Percentiles rank a stretch among this genome's conserved stretches.
These are phyloP conservation scores for Tetraselmis striata DNA, from an alignment of 139 green algal genomes.

Conservation along the genomic window DNA sequence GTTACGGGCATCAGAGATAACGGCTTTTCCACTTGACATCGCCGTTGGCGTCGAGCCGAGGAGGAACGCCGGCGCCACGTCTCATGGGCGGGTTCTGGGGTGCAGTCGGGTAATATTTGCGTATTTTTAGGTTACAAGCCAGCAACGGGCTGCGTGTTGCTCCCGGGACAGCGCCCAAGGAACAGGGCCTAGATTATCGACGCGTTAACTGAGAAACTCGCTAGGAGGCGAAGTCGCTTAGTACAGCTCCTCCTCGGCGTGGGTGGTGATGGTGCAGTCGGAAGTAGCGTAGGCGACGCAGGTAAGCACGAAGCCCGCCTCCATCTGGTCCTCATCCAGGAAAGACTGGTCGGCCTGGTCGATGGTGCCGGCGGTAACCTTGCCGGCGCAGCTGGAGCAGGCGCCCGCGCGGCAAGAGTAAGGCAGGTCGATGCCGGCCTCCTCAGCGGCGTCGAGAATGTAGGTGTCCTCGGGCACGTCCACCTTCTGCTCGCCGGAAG, in stretches of 20 bases:
- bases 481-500: slow-evolving; percentile 55
- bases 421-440: slow-evolving; percentile 75
- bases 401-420: slow-evolving; percentile 82
- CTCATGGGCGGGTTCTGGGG: too few relatives aligned
- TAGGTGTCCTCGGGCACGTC: slow-evolving; percentile 69
- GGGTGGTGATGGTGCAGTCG: slow-evolving; percentile 71
- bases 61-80: too few relatives aligned
- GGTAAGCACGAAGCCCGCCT: slow-evolving; percentile 76
- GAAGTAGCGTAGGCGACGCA: slow-evolving; percentile 80
- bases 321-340: slow-evolving; percentile 79
- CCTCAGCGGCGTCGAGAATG: slow-evolving; percentile 79
- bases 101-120: too few relatives aligned
- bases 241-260: slow-evolving; percentile 75
- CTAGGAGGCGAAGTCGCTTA: too few relatives aligned
- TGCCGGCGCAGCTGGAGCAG: slow-evolving; percentile 79
- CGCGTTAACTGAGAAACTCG: too few relatives aligned
- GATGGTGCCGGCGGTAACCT: slow-evolving; percentile 53
- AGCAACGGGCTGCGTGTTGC: too few relatives aligned
- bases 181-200: too few relatives aligned
- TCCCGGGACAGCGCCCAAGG: too few relatives aligned
- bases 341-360: slow-evolving; percentile 86
- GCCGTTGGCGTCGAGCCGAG: too few relatives aligned
- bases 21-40: too few relatives aligned
- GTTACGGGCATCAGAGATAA: too few relatives aligned
- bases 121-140: too few relatives aligned